A percentile compares a stretch with the other conserved stretches of the same genome.
Evolutionary conservation across 2,329 filamentous ascomycete genomes (phyloP).

Genomic region (Fusarium chlamydosporum): DNA sequence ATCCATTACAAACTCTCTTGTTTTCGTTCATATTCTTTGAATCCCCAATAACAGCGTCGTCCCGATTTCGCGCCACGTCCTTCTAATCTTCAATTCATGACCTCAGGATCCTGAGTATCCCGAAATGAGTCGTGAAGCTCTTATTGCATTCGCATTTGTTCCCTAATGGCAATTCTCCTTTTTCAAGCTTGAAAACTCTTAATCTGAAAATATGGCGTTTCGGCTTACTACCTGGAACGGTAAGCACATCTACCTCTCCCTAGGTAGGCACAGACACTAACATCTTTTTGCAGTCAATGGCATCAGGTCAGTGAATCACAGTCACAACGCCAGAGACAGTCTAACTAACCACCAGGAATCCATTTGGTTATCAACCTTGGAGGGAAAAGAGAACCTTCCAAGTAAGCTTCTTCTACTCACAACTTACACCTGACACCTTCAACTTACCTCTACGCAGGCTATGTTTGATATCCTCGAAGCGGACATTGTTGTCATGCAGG

Average conservation of each 20-base stretch:
- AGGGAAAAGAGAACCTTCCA: slow-evolving; percentile 77
- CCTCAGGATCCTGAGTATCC: slow-evolving; percentile 1
- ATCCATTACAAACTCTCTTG: too few species aligned
- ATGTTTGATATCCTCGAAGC: slow-evolving; percentile 96
- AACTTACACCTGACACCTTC: neutral
- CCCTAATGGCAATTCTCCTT: neutral
- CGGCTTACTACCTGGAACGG: slow-evolving; percentile 92
- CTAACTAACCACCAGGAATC: slow-evolving; percentile 69
- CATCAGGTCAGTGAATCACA: slow-evolving; percentile 71
- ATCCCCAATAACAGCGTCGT: neutral
- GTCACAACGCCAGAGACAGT: neutral
- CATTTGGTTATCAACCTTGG: slow-evolving; percentile 89
- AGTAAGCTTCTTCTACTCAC: slow-evolving; percentile 57
- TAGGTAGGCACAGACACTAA: slow-evolving; percentile 1
- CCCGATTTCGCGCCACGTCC: neutral
- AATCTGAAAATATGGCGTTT: slow-evolving; percentile 71
- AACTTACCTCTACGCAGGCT: slow-evolving; percentile 62
- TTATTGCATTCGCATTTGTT: neutral
- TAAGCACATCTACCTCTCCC: slow-evolving; percentile 56
- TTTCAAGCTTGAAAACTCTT: neutral
- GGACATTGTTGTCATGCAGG: slow-evolving; percentile 95
- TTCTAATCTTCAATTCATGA: slow-evolving; percentile 14
- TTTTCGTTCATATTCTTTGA: too few species aligned
- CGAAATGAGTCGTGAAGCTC: slow-evolving; percentile 22
- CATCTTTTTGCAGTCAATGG: slow-evolving; percentile 74